Conservation (phyloP, 2,329 filamentous ascomycete genomes). For the Arthrobotrys conoides region DNA sequence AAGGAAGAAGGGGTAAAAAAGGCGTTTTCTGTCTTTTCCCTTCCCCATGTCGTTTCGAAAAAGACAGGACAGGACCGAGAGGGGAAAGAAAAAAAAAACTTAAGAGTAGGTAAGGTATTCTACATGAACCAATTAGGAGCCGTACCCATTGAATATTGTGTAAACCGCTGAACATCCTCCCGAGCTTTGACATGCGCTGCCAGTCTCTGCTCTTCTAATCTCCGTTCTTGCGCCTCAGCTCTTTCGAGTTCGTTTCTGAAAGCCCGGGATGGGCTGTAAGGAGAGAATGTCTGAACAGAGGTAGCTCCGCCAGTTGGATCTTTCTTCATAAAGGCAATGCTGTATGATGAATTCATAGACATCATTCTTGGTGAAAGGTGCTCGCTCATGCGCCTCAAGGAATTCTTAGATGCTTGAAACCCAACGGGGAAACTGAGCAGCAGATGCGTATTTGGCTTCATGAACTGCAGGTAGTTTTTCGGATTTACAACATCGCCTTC, state of each 20-base stretch:
- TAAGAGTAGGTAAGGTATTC: constrained; percentile 54
- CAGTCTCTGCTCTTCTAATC: constrained; percentile 59
- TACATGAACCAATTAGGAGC: constrained; percentile 61
- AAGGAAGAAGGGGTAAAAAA: constrained; percentile 36
- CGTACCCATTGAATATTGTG: constrained; percentile 61
- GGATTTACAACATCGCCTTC: constrained; percentile 62
- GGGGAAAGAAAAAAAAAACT: constrained; percentile 27
- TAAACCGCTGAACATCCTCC: constrained; percentile 60
- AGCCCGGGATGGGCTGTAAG: constrained; percentile 54
- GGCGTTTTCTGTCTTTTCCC: constrained; percentile 57
- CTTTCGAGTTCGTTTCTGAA: constrained; percentile 60
- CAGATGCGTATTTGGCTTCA: constrained; percentile 62
- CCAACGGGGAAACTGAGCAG: constrained; percentile 61
- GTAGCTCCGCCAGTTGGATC: constrained; percentile 53
- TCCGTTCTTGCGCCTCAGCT: constrained; percentile 60
- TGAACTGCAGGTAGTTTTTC: constrained; percentile 58
- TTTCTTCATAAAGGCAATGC: constrained; percentile 61
- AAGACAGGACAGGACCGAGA: constrained; percentile 38
- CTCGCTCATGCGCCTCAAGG: constrained; percentile 57
- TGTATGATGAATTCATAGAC: constrained; percentile 57
- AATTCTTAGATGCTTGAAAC: constrained; percentile 60
- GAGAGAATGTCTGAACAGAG: constrained; percentile 57
- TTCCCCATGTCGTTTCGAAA: constrained; percentile 58
- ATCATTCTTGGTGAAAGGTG: constrained; percentile 60
- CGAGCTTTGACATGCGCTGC: constrained; percentile 59